Conservation (phyloP, 352 stramenopile genomes). For the Pythium vanterpoolii region DNA sequence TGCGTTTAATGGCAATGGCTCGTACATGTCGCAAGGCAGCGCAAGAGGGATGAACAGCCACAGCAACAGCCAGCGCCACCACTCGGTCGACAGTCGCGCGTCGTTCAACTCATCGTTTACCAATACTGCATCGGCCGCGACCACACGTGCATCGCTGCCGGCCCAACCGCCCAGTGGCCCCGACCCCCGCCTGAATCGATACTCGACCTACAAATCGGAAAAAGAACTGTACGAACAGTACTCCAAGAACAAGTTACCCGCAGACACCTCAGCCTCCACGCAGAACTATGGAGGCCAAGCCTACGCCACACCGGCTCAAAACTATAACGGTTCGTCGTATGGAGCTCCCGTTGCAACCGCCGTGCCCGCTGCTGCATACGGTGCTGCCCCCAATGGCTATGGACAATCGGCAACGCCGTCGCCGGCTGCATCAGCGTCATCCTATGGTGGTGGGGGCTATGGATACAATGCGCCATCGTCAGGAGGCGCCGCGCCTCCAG, state of each 20-base stretch:
- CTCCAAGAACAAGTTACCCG: slow-evolving; percentile 33
- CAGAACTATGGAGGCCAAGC: slow-evolving; percentile 13
- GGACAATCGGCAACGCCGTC: not conserved
- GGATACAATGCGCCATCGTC: slow-evolving; percentile 14
- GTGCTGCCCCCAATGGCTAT: slow-evolving; percentile 2
- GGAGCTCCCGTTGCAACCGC: slow-evolving; percentile 7
- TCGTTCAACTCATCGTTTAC: slow-evolving; percentile 23
- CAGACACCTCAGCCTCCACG: not conserved
- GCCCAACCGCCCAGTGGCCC: slow-evolving; percentile 31
- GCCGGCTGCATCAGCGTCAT: not conserved
- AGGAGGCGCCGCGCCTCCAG: not conserved
- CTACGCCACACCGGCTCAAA: slow-evolving; percentile 3
- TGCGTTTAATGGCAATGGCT: not conserved
- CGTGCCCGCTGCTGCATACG: slow-evolving; percentile 4
- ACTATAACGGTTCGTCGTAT: slow-evolving; percentile 3
- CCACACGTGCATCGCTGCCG: slow-evolving; percentile 27
- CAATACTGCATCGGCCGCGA: slow-evolving; percentile 9
- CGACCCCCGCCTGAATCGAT: slow-evolving; percentile 69
- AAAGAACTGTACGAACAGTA: slow-evolving; percentile 80
- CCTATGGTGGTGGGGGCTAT: slow-evolving; percentile 7
- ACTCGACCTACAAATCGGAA: slow-evolving; percentile 77
- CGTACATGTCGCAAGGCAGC: not conserved
- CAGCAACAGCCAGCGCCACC: slow-evolving; percentile 4
- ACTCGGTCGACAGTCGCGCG: slow-evolving; percentile 20
- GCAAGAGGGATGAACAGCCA: no score